These are phyloP conservation scores for Xerophyta viscosa DNA, from an alignment of 106 monocot genomes.

Conservation along the genomic window DNA sequence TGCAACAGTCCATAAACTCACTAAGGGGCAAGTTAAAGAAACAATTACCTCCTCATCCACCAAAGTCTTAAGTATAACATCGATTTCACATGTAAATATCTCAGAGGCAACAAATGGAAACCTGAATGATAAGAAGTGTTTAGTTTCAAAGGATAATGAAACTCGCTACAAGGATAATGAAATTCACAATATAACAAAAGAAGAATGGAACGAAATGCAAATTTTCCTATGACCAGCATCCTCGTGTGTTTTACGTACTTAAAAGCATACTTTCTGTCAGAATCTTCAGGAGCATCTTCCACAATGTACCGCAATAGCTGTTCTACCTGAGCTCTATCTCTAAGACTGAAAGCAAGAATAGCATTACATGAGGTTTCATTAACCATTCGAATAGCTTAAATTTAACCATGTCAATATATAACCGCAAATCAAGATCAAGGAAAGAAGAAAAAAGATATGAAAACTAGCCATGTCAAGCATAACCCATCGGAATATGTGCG, in stretches of 20 bases:
- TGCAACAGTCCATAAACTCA: not conserved
- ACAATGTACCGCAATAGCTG: constrained; percentile 43
- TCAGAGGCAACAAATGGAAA: constrained; percentile 81
- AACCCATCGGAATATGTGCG: too few species aligned
- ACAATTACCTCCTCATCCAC: constrained; percentile 63
- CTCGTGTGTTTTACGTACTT: constrained; percentile 21
- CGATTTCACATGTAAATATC: constrained; percentile 73
- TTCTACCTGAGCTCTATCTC: constrained; percentile 51
- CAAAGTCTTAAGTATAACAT: constrained; percentile 60
- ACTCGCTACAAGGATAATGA: not conserved
- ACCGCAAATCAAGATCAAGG: too few species aligned
- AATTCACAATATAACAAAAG: not conserved
- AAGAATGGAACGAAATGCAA: not conserved
- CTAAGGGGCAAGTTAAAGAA: not conserved
- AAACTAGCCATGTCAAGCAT: too few species aligned
- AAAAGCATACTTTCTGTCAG: constrained; percentile 34
- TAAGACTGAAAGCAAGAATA: constrained; percentile 26
- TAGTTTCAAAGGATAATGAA: not conserved
- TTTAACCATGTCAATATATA: too few species aligned
- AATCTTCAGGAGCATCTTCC: constrained; percentile 45
- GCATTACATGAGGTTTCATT: not conserved
- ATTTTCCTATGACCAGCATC: not conserved
- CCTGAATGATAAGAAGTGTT: constrained; percentile 20
- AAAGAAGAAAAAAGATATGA: too few species aligned
- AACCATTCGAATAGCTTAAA: too few species aligned